Evolutionary conservation across 1,284 basidiomycete species (phyloP), one percentile per base, ranked within the genome.

Genomic region (Pterula multifida): DNA sequence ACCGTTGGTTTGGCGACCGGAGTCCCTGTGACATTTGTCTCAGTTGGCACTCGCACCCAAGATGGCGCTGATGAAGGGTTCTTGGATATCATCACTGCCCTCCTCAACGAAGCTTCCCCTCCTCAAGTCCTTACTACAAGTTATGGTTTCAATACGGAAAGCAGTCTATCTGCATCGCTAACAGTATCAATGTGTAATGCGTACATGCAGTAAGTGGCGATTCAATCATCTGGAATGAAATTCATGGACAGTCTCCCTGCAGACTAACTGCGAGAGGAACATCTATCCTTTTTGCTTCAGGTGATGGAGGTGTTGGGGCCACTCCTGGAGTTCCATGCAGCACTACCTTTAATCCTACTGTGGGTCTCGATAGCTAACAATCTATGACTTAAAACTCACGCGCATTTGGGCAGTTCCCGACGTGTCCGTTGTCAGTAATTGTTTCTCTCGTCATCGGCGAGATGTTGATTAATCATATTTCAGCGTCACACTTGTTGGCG

Each of bases 11-110:
- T 77, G 6, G 60, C 66, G 3, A 71, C 63, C 63, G 72, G 74
- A 3, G 73, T 73, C 2, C 70, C 68, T 3, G 70, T 70, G 55
- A 66, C 66, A 26, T 75, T 67, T 59, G 73, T 63, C 61, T 65
- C 66, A 53, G 71, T 69, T 9, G 69, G 67, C 2, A 69, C 69
- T 6, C 6, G 28, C 6, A 32, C 28, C 28, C 28, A 32, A 15
- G 28, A 32, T 15, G 28, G 28, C 28, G 28, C 28, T 6, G 28
- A 32, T 6, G 28, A 32, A 32, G 28, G 28, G 6, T 32, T 32
- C 15, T 6, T 32, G 28, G 28, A 32, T 32, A 32, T 32, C 28
- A 32, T 32, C 28, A 32, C 28, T 32, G 28, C 28, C 15, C 28
- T 32, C 6, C 28, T 32, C 28, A 32, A 32, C 28, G 28, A 32